phyloP scores from a whole-genome alignment of 371 early-diverging fungal genomes.

The Dinochytrium kinnereticum region DNA sequence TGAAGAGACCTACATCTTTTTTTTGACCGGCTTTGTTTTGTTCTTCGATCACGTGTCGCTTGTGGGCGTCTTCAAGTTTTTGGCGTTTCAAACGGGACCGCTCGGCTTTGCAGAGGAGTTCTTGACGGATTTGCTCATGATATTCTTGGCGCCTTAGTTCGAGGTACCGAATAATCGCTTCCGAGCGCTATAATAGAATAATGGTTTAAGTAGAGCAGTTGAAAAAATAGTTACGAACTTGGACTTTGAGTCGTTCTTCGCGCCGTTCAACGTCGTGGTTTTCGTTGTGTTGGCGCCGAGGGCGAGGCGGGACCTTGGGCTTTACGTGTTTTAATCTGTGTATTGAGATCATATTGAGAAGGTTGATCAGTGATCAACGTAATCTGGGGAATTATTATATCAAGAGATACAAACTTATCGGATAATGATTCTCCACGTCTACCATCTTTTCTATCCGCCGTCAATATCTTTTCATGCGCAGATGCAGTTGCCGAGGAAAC shows the following conservation, averaged over 20 bases:
- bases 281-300: neutral
- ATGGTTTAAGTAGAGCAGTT: neutral
- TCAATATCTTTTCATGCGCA: too few species aligned
- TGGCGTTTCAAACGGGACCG: constrained; percentile 1
- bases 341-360: neutral
- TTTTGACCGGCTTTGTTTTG: neutral
- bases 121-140: constrained; percentile 11
- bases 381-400: too few species aligned
- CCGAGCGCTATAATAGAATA: neutral
- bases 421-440: too few species aligned
- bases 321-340: neutral
- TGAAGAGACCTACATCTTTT: neutral
- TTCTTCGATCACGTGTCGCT: neutral
- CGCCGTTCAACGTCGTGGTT: neutral
- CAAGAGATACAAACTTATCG: too few species aligned
- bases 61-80: constrained; percentile 1
- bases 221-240: neutral
- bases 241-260: constrained; percentile 4
- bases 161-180: constrained; percentile 9
- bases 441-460: too few species aligned
- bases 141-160: constrained; percentile 2
- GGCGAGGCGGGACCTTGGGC: constrained; percentile 3
- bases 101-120: neutral
- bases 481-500: too few species aligned
- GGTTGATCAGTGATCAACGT: too few species aligned